Base-by-base conservation (phyloP, 2,329 filamentous ascomycete genomes). In the Aureobasidium mangrovei region DNA sequence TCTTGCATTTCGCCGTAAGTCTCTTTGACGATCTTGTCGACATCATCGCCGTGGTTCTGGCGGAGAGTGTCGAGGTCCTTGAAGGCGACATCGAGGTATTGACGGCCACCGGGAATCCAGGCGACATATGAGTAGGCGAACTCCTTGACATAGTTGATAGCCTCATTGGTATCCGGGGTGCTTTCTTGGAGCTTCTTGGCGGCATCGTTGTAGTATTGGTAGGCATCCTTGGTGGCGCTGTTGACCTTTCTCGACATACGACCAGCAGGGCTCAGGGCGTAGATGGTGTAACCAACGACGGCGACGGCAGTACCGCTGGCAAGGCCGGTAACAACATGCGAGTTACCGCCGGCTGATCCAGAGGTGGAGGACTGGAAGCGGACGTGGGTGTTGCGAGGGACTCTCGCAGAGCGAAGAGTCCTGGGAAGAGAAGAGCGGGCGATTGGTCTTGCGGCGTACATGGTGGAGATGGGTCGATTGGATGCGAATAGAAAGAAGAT, bases 71-170 rank as follows among this genome's bases (percentile, higher is more conserved):
- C 85, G 41, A 87, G 73, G 60, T 89, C 85, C 27, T 84, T 74
- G 69, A 90, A 91, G 0, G 79, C 80, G 1, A 74, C 69, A 63
- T 90, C 84, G 45, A 90, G 79, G 61, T 86, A 88, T 44, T 75
- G 70, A 31, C 78, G 78, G 2, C 82, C 85, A 9, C 86, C 86
- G 0, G 86, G 86, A 31, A 91, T 79, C 75, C 84, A 87, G 2
- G 73, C 74, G 2, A 84, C 83, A 63, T 90, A 90, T 27, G 81
- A 81, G 64, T 81, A 81, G 29, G 81, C 80, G 9, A 83, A 82
- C 55, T 81, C 72, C 62, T 82, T 81, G 57, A 90, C 77, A 72
- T 79, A 83, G 57, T 77, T 69, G 38, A 87, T 72, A 1, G 85
- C 84, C 67, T 86, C 77, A 58, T 86, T 84, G n/a, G 61, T 47